Evolutionary conservation across 1,284 basidiomycete species (phyloP).

Genomic region (Nidula niveotomentosa): DNA sequence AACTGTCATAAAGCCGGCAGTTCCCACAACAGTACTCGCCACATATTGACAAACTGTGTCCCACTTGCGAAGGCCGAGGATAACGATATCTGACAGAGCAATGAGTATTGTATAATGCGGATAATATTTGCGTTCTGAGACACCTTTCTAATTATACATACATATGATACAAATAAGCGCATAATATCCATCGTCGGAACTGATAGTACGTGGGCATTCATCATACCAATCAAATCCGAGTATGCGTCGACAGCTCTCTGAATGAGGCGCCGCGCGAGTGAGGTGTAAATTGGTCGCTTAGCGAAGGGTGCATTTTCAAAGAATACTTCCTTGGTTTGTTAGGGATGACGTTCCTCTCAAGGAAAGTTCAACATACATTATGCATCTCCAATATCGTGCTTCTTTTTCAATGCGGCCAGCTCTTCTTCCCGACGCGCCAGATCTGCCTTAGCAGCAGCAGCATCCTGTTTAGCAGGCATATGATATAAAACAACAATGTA

Average conservation of each 20-base stretch:
- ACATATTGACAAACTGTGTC: conserved; percentile 47
- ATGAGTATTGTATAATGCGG: too few species aligned
- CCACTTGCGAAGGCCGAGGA: conserved; percentile 22
- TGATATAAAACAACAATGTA: conserved; percentile 98
- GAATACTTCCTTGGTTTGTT: too few species aligned
- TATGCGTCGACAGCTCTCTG: too few species aligned
- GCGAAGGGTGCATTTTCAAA: background rate
- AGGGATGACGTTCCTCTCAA: too few species aligned
- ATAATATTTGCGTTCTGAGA: too few species aligned
- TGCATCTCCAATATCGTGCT: conserved; percentile 74
- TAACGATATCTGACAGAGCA: too few species aligned
- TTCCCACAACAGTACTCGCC: conserved; percentile 68
- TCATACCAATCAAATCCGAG: too few species aligned
- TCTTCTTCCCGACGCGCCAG: conserved; percentile 92
- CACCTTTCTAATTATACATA: too few species aligned
- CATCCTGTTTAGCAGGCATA: conserved; percentile 94
- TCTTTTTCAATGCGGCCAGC: conserved; percentile 83
- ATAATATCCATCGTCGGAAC: too few species aligned
- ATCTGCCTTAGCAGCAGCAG: conserved; percentile 90
- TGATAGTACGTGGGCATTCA: too few species aligned
- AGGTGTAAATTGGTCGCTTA: background rate
- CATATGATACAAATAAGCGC: too few species aligned
- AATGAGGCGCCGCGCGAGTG: background rate
- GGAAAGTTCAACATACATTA: background rate
- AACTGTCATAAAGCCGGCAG: conserved; percentile 45